Percentiles rank a stretch among this genome's conserved stretches.
Conservation (phyloP, 2,329 filamentous ascomycete species). For the Nemania sp. region DNA sequence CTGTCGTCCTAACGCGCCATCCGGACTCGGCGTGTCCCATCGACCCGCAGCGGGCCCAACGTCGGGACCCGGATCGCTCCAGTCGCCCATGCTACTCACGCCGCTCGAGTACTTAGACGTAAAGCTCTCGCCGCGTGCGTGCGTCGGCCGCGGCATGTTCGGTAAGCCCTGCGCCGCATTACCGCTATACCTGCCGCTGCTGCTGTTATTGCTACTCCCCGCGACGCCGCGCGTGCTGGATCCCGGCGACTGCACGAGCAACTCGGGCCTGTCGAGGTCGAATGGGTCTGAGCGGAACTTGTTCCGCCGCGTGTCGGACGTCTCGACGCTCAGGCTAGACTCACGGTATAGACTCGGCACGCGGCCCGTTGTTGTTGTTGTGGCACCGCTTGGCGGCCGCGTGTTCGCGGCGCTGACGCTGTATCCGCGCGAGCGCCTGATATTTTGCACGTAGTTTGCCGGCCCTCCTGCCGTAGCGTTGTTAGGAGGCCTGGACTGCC, state of each 20-base stretch:
- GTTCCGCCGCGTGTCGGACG: constrained; percentile 59
- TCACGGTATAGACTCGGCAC: constrained; percentile 58
- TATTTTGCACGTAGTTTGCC: constrained; percentile 60
- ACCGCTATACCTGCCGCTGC: constrained; percentile 39
- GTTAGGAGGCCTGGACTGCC: constrained; percentile 42
- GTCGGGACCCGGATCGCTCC: constrained; percentile 68
- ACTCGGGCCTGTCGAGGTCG: constrained; percentile 69
- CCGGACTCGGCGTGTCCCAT: constrained; percentile 48
- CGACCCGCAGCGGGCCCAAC: constrained; percentile 57
- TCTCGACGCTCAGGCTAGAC: constrained; percentile 57
- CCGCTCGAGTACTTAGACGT: constrained; percentile 64
- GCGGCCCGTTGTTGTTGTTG: constrained; percentile 43
- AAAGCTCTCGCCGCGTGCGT: constrained; percentile 56
- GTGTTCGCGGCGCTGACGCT: constrained; percentile 52
- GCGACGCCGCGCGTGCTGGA: constrained; percentile 47
- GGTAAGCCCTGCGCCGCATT: constrained; percentile 37
- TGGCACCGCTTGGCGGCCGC: constrained; percentile 45
- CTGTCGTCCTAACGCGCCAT: constrained; percentile 33
- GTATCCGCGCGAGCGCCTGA: constrained; percentile 63
- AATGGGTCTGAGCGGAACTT: constrained; percentile 74
- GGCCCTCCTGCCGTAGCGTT: constrained; percentile 44
- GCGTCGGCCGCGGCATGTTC: constrained; percentile 50
- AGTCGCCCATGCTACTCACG: constrained; percentile 60
- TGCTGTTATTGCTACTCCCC: constrained; percentile 45
- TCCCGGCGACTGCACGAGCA: constrained; percentile 48